Evolutionary conservation across 176 grass and related monocot genomes (phyloP).

Genomic region (Carex kokanica): DNA sequence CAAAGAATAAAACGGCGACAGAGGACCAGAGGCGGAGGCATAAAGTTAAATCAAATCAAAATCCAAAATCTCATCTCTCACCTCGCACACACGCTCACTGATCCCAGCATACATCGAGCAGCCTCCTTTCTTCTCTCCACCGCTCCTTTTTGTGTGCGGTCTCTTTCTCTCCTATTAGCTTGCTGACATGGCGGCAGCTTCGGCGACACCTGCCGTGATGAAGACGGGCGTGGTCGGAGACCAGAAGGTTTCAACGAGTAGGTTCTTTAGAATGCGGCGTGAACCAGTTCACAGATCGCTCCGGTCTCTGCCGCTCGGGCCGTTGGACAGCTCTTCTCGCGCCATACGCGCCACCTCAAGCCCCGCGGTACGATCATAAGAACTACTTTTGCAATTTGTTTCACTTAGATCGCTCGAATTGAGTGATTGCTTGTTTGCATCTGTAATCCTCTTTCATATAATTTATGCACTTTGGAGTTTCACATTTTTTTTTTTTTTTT

Average conservation of each 20-base stretch:
- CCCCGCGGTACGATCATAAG: constrained; percentile 6
- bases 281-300: constrained; percentile 16
- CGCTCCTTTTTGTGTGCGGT: background rate
- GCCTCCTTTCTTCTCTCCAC: background rate
- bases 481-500: too few species aligned
- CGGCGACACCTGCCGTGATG: background rate
- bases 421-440: background rate
- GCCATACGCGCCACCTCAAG: constrained; percentile 20
- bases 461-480: background rate
- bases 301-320: constrained; percentile 12
- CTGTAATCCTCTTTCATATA: background rate
- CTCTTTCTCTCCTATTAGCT: background rate
- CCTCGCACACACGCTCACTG: constrained; percentile 20
- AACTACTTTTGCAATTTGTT: background rate
- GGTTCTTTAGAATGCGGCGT: background rate
- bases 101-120: background rate
- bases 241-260: background rate
- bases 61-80: constrained; percentile 4
- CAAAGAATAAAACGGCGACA: background rate
- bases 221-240: constrained; percentile 13
- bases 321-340: background rate
- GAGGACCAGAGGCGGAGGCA: background rate
- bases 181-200: constrained; percentile 16
- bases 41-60: background rate
- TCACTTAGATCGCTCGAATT: background rate